Evolutionary conservation across 2,329 filamentous ascomycete species (phyloP), one percentile per base, ranked within the genome.

Genomic region (Onygena corvina): DNA sequence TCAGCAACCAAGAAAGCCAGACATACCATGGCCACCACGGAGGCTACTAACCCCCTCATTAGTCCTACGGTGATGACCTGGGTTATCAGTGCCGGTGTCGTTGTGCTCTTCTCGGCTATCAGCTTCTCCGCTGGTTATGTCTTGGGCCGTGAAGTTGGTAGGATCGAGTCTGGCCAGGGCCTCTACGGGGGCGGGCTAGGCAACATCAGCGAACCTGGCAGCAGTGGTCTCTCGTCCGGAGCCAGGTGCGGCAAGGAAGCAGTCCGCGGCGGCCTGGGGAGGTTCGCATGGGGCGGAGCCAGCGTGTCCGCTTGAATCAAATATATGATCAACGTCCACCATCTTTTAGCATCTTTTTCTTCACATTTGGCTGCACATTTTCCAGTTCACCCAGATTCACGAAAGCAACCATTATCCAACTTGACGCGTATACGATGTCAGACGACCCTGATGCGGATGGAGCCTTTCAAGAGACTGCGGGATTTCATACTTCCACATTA

Each of bases 71-170:
- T 82, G 6, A 73, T 82, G 56, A 81, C 79, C 0, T 83, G 79
- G 79, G 75, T 81, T 3, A 74, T 81, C 42, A 79, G 76, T 45
- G 79, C 79, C 0, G 78, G 79, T 1, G 77, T 82, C 14, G 76
- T 82, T 1, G 76, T 82, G 2, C 69, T 81, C 0, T 74, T 82
- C 49, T 79, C 76, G 12, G 79, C 79, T 1, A 73, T 82, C 53
- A 79, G 77, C 56, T 83, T 82, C 61, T 76, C 76, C 0, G 79
- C 79, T 3, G 79, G 79, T 1, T 82, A 81, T 57, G 74, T 76
- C 11, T 69, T 80, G 11, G 79, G 79, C 8, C 72, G 72, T 49
- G 78, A 81, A 54, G 71, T 76, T 3, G 77, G 76, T 1, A 67
- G 71, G 47, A 64, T 73, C 2, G 77, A 81, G 58, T 70, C 63